Evolutionary conservation across 2,329 filamentous ascomycete genomes (phyloP), one percentile per base, ranked within the genome.

Genomic region (Talaromyces piceae): DNA sequence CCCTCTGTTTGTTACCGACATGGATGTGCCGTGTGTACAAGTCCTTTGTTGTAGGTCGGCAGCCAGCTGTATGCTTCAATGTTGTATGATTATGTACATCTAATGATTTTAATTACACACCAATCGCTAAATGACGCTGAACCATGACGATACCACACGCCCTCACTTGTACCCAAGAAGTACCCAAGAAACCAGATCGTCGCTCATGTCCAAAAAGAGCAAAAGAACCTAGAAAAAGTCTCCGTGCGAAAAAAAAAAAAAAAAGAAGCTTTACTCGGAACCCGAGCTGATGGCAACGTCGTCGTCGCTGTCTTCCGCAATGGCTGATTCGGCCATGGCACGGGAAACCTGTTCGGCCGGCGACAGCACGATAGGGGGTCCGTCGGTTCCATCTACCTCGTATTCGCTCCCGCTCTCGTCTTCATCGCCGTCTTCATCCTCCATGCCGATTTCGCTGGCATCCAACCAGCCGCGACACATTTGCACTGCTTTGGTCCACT

Each of bases 401-500:
- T 20, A 6, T 20, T 37, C 33, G 33, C 5, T 4, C 12, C 20
- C 33, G 5, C 2, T 1, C 3, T 41, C 37, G 13, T 49, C 51
- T 20, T 43, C 31, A 12, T 37, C 51, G 1, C 44, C 51, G 2
- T 53, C 49, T 4, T 51, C 51, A 11, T 53, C 51, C 45, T 58
- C 56, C 37, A 46, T 56, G 11, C 63, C 57, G 37, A 61, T 59
- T 44, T 64, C 58, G 22, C 54, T 56, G 6, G 56, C 54, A 41
- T 68, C 61, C 54, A 66, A 58, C 87, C 87, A 91, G 28, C 87
- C 87, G 62, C 77, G 81, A 61, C 82, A 86, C 86, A 90, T 91
- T 65, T 86, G 74, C 31, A 91, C 87, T 1, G 87, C 87, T 68
- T 86, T 83, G 59, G 82, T 78, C 87, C 87, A 91, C 58, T 80